Evolutionary conservation across 768 basidiomycete genomes (phyloP).

Genomic region (Pisolithus marmoratus): DNA sequence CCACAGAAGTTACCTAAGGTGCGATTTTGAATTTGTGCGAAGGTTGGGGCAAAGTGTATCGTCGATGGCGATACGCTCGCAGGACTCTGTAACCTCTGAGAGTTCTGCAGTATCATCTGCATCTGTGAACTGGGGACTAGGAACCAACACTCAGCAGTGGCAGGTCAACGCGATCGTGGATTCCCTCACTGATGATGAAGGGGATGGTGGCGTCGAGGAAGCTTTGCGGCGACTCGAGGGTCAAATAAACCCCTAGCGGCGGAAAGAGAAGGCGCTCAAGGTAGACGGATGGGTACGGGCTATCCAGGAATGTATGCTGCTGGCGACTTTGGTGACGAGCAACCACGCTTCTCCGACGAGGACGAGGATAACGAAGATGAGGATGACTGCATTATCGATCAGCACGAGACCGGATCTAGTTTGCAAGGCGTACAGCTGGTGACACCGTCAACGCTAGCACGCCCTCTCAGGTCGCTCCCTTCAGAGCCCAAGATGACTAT

Average conservation of each 20-base stretch:
- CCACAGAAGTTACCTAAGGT: constrained; percentile 61
- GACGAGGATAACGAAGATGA: constrained; percentile 39
- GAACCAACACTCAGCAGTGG: constrained; percentile 60
- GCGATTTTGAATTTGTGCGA: constrained; percentile 77
- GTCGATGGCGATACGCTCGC: constrained; percentile 69
- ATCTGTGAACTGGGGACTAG: constrained; percentile 36
- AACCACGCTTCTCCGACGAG: constrained; percentile 48
- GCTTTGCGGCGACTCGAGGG: constrained; percentile 81
- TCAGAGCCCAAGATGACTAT: constrained; percentile 18
- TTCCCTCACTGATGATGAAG: constrained; percentile 67
- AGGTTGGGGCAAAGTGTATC: constrained; percentile 67
- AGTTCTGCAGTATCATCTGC: constrained; percentile 29
- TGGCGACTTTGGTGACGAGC: constrained; percentile 59
- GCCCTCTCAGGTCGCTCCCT: constrained; percentile 17
- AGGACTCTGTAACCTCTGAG: constrained; percentile 52
- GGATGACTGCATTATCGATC: constrained; percentile 22
- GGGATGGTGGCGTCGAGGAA: constrained; percentile 74
- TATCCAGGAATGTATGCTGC: constrained; percentile 60
- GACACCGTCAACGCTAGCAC: constrained; percentile 11
- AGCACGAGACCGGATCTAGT: constrained; percentile 27
- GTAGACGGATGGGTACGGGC: constrained; percentile 79
- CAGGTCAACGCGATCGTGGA: constrained; percentile 77
- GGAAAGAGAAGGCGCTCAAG: constrained; percentile 66
- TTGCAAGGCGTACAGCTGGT: constrained; percentile 3
- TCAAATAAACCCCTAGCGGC: constrained; percentile 68